phyloP scores from a whole-genome alignment of 1,284 basidiomycete species.

The Hypsizygus ulmarius region DNA sequence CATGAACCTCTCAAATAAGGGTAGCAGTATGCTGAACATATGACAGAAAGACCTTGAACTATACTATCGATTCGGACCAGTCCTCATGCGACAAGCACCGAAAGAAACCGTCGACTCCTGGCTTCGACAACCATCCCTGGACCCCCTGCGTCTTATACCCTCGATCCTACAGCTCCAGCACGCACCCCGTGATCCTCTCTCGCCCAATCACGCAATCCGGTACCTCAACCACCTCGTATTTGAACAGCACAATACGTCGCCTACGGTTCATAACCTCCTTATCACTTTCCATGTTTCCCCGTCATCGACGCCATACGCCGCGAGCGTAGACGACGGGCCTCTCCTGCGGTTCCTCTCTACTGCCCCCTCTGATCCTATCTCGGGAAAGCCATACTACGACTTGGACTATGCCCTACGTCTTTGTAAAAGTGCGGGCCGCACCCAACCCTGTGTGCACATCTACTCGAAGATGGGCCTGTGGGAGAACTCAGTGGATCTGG shows the following conservation, averaged over 20 bases:
- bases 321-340: constrained; percentile 67
- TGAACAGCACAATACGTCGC: constrained; percentile 73
- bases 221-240: constrained; percentile 88
- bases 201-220: constrained; percentile 81
- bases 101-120: constrained; percentile 91
- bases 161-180: constrained; percentile 83
- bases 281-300: constrained; percentile 81
- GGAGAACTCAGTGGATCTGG: constrained; percentile 95
- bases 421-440: constrained; percentile 81
- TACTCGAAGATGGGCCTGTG: constrained; percentile 98
- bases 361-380: constrained; percentile 79
- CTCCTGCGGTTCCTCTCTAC: constrained; percentile 86
- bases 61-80: constrained; percentile 91
- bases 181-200: constrained; percentile 63
- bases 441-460: constrained; percentile 92
- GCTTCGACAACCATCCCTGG: constrained; percentile 78
- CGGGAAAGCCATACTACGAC: constrained; percentile 90
- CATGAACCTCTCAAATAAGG: background rate
- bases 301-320: constrained; percentile 26
- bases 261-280: constrained; percentile 92
- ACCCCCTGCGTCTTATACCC: constrained; percentile 86
- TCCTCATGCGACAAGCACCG: constrained; percentile 84
- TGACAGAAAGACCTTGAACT: constrained; percentile 74
- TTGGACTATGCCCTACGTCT: constrained; percentile 94
- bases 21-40: constrained; percentile 15